Evolutionary conservation across 1,139 yeast species (phyloP), one percentile per base, ranked within the genome.

Genomic region (Protomyces arabidopsidicola): DNA sequence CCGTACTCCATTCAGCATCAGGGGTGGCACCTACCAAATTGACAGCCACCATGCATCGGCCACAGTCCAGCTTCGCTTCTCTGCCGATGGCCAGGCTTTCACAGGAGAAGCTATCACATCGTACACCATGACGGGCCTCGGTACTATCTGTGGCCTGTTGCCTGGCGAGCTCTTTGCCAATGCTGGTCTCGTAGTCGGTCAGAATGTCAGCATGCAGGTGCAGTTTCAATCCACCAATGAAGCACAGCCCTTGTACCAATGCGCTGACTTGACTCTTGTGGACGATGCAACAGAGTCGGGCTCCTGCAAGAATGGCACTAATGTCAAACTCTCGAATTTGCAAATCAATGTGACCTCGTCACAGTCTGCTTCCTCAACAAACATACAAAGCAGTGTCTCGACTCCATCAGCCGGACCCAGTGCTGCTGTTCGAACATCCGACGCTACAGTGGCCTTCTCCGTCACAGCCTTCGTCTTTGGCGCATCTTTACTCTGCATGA

Each of bases 111-210:
- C 61, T 14, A 22, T 58, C 14, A 50, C 42, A 50, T 50, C 42
- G 36, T 58, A 58, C 35, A 58, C 62, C n/a, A 16, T 52, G 62
- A 58, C 62, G 16, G 62, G 62, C 0, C 45, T 58, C 3, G 62
- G 62, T 8, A 58, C 62, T 5, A 9, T 58, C 52, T 58, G 62
- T 35, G 62, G 56, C 22, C 42, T 18, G 14, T 16, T 58, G 22
- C 55, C 55, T 9, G 45, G 45, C 22, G 12, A 39, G 20, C 12
- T 42, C 14, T 20, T 42, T 9, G 20, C 48, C 16, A 20, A 20
- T 12, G 27, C 62, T 24, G 56, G 53, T 4, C 22, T 51, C 14
- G 24, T 18, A 2, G 20, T 56, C 20, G 62, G 62, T 10, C 39
- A 52, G 22, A 52, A 58, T 22, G 42, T 34, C 38, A 58, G 56